Conservation (phyloP, 768 basidiomycete genomes). For the Mycena albidolilacea region DNA sequence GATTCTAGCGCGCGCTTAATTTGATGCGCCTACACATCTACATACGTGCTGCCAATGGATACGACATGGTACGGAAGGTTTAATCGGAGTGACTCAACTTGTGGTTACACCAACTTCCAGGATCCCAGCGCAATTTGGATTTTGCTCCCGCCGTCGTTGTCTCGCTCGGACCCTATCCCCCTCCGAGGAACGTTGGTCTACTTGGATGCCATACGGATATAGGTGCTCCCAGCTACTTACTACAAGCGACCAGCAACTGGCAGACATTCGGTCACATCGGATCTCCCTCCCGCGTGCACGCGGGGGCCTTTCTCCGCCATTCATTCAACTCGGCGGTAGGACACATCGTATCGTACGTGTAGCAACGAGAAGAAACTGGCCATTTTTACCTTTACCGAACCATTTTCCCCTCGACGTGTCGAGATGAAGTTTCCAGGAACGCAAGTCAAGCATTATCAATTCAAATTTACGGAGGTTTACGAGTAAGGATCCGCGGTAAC, state of each 20-base stretch:
- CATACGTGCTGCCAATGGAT: too few species aligned
- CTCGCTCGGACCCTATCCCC: neutral
- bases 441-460: neutral
- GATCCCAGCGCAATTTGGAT: neutral
- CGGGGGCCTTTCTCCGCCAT: neutral
- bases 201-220: conserved; percentile 10
- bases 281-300: neutral
- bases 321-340: conserved; percentile 6
- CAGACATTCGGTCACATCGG: conserved; percentile 8
- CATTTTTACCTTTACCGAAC: neutral
- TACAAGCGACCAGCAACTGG: neutral
- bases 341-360: neutral
- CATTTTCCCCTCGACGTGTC: neutral
- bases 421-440: neutral
- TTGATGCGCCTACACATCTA: too few species aligned
- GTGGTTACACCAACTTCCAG: neutral
- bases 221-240: neutral
- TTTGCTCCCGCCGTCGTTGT: neutral
- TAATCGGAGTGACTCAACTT: too few species aligned
- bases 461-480: neutral
- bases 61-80: too few species aligned
- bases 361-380: conserved; percentile 2
- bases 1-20: neutral
- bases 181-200: neutral
- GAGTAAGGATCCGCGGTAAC: neutral